Percentiles rank a stretch among this genome's conserved stretches.
phyloP scores from a whole-genome alignment of 2,329 filamentous ascomycete species.

The Epichloe typhina region DNA sequence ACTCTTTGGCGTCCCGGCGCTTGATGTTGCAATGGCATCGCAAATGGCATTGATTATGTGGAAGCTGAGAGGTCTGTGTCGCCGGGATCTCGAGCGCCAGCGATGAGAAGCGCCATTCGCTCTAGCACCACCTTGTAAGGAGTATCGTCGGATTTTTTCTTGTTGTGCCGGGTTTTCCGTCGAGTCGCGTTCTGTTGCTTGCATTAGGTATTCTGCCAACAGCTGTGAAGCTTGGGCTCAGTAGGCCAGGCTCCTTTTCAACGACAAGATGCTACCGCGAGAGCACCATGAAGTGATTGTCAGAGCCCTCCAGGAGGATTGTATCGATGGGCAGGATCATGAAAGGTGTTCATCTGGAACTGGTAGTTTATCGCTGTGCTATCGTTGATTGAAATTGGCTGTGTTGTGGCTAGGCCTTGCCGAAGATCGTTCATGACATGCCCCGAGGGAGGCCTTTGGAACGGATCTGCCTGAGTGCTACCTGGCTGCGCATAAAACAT shows the following conservation, averaged over 20 bases:
- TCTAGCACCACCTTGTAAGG: no score
- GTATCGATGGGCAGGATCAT: conserved; percentile 9
- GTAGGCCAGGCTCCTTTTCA: neutral
- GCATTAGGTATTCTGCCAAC: no score
- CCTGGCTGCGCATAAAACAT: conserved; percentile 1
- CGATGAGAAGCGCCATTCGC: no score
- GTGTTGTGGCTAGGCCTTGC: conserved; percentile 9
- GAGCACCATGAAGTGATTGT: conserved; percentile 3
- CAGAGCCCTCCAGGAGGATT: conserved; percentile 12
- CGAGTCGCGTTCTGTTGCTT: no score
- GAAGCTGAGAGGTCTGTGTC: neutral
- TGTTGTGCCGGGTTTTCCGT: no score
- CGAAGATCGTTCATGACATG: conserved; percentile 14
- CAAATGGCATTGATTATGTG: neutral
- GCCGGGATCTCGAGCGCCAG: no score
- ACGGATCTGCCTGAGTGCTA: conserved; percentile 2
- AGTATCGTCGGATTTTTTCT: no score
- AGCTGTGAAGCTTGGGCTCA: neutral
- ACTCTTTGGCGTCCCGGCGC: neutral
- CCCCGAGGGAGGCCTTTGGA: conserved; percentile 9
- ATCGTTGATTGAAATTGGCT: conserved; percentile 10
- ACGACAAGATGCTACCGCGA: neutral
- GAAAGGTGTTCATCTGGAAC: conserved; percentile 14
- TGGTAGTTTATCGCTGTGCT: conserved; percentile 13
- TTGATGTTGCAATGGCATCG: neutral